A percentile compares a stretch with the other conserved stretches of the same genome.
phyloP scores from a whole-genome alignment of 2,329 filamentous ascomycete species.

The Colletotrichum eremochloae region DNA sequence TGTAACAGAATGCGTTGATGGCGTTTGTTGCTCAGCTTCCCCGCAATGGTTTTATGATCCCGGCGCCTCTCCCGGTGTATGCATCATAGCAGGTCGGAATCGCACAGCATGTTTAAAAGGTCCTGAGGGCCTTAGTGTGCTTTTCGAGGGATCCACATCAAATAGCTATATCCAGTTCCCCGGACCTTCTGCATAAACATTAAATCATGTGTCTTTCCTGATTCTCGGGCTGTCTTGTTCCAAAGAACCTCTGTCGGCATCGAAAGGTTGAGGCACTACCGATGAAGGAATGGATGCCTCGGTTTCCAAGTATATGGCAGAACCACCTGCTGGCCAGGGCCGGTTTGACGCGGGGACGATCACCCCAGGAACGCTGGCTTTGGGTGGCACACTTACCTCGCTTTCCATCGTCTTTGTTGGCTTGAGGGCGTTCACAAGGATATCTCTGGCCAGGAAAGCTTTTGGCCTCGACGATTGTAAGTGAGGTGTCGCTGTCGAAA shows the following conservation, averaged over 20 bases:
- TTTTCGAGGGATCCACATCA: background rate
- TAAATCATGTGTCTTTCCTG: background rate
- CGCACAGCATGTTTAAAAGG: slow-evolving; percentile 5
- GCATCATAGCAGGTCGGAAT: background rate
- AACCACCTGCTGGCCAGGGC: slow-evolving; percentile 24
- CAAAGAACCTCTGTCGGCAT: background rate
- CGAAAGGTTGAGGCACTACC: background rate
- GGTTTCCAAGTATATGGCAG: slow-evolving; percentile 32
- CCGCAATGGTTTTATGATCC: background rate
- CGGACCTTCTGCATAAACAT: background rate
- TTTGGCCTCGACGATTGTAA: slow-evolving; percentile 35
- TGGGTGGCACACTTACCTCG: slow-evolving; percentile 16
- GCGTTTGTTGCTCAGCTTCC: background rate
- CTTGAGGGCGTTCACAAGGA: slow-evolving; percentile 25
- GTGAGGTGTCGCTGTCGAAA: background rate
- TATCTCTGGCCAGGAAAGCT: slow-evolving; percentile 17
- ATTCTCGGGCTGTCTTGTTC: background rate
- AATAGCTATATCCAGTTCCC: background rate
- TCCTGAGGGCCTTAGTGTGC: background rate
- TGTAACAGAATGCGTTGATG: too few species aligned
- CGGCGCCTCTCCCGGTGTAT: background rate
- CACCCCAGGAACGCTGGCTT: slow-evolving; percentile 10
- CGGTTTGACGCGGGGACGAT: slow-evolving; percentile 31
- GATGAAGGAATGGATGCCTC: slow-evolving; percentile 20
- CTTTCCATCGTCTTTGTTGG: slow-evolving; percentile 26